phyloP scores from a whole-genome alignment of 257 asterid species.

The Catharanthus roseus region DNA sequence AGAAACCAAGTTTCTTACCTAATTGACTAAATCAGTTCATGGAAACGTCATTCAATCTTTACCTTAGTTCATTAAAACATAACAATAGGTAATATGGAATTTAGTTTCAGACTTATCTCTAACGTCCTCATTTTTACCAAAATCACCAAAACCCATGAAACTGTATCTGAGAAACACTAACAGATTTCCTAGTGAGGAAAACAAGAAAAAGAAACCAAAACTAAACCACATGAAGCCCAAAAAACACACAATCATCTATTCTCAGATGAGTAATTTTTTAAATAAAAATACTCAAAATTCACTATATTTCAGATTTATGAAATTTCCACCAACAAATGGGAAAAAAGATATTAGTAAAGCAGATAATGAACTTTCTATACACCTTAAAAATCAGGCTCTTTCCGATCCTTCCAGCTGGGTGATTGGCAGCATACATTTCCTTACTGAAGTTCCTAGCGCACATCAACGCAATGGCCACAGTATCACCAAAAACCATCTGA shows the following conservation, averaged over 20 bases:
- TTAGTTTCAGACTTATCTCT: background rate
- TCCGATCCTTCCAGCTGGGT: slow-evolving; percentile 52
- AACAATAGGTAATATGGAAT: too few relatives aligned
- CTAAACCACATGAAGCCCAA: background rate
- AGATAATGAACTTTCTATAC: background rate
- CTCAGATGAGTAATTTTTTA: too few relatives aligned
- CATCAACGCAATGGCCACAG: slow-evolving; percentile 85
- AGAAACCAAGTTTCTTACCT: background rate
- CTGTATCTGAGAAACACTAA: background rate
- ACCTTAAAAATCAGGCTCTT: slow-evolving; percentile 76
- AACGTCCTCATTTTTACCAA: background rate
- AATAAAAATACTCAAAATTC: background rate
- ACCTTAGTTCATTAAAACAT: background rate
- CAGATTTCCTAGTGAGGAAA: background rate
- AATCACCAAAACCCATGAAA: background rate
- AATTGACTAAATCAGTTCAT: background rate
- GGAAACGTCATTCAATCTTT: background rate
- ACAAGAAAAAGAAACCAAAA: background rate
- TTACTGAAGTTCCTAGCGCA: slow-evolving; percentile 71
- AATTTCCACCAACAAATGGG: background rate
- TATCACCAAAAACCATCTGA: slow-evolving; percentile 73
- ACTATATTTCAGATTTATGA: background rate
- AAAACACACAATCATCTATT: background rate
- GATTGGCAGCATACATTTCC: slow-evolving; percentile 80
- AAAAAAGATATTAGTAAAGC: background rate